phyloP scores from a whole-genome alignment of 345 rosid species.

The Citrus glauca region DNA sequence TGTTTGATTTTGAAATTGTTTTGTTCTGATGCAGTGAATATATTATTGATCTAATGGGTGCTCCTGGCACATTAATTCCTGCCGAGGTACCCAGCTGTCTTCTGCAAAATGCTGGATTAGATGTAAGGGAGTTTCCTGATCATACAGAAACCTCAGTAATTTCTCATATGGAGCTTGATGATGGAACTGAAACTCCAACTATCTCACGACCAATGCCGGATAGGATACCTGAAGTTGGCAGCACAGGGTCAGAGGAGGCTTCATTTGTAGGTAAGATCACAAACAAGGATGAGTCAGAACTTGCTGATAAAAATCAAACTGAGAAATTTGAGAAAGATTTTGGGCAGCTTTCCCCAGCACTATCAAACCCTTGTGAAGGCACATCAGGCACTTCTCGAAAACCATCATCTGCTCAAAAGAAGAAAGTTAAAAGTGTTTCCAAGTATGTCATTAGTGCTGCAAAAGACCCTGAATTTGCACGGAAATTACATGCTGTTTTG shows the following conservation, averaged over 20 bases:
- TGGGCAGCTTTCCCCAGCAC: slow-evolving; percentile 54
- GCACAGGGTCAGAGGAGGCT: slow-evolving; percentile 29
- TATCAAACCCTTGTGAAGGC: slow-evolving; percentile 37
- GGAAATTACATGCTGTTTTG: slow-evolving; percentile 84
- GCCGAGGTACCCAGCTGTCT: slow-evolving; percentile 76
- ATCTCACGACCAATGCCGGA: slow-evolving; percentile 21
- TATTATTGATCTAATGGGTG: slow-evolving; percentile 96
- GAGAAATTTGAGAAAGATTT: slow-evolving; percentile 65
- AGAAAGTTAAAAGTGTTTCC: slow-evolving; percentile 80
- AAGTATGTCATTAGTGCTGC: slow-evolving; percentile 87
- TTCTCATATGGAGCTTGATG: slow-evolving; percentile 35
- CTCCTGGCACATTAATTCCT: slow-evolving; percentile 91
- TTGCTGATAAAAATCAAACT: slow-evolving; percentile 44
- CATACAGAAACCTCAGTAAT: slow-evolving; percentile 26
- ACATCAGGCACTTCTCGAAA: slow-evolving; percentile 38
- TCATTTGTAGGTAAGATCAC: slow-evolving; percentile 32
- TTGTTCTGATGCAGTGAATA: slow-evolving; percentile 64
- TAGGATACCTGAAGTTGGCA: slow-evolving; percentile 17
- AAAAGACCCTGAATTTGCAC: slow-evolving; percentile 90
- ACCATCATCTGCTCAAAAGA: slow-evolving; percentile 62
- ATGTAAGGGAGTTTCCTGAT: slow-evolving; percentile 43
- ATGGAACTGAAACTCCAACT: slow-evolving; percentile 30
- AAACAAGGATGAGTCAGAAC: slow-evolving; percentile 28
- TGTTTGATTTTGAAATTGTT: slow-evolving; percentile 17
- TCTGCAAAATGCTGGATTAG: slow-evolving; percentile 50